Evolutionary conservation across 2,329 filamentous ascomycete species (phyloP), one percentile per base, ranked within the genome.

Genomic region (Kalmusia sp.): DNA sequence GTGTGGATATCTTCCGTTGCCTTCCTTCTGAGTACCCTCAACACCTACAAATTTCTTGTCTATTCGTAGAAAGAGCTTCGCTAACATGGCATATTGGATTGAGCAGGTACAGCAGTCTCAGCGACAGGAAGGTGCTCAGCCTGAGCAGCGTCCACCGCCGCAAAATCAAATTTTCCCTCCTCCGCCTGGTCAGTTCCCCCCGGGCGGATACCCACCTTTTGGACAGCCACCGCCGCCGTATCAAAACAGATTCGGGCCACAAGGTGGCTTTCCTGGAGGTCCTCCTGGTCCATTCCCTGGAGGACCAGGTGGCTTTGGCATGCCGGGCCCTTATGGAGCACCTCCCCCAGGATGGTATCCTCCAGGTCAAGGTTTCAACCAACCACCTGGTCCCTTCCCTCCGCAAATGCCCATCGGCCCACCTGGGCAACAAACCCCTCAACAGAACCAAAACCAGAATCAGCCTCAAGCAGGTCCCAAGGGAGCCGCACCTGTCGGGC

Each of bases 1-100:
- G 81, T 96, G 93, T 96, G 88, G 93, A 96, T 79, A 86, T 88
- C 88, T 68, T 96, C 93, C 92, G 93, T 96, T 97, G 93, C 92
- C 93, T 97, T 97, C 93, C 93, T 97, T 96, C 92, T 97, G 92
- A 96, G 87, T 61, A 66, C 53, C 57, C 57, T 49, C 46, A 41
- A 41, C 51, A 28, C 19, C 52, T 50, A 15, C 44, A 54, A 41
- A 44, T 59, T 41, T 65, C 64, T 50, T 43, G 22, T 51, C 40
- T 38, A 41, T 30, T 37, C 27, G 35, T 21, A 54, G 31, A 30
- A 47, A 49, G 34, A 49, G 30, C 41, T 45, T 57, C 43, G 63
- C 70, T 73, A 54, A 72, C 56, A 52, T 49, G 51, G 54, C 33
- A 49, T 54, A 55, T 62, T 56, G 61, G 58, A 40, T 55, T 40